A percentile compares a stretch with the other conserved stretches of the same genome.
Evolutionary conservation across 495 filamentous ascomycete species (phyloP).

Genomic region (Opeltia flavorubescens): DNA sequence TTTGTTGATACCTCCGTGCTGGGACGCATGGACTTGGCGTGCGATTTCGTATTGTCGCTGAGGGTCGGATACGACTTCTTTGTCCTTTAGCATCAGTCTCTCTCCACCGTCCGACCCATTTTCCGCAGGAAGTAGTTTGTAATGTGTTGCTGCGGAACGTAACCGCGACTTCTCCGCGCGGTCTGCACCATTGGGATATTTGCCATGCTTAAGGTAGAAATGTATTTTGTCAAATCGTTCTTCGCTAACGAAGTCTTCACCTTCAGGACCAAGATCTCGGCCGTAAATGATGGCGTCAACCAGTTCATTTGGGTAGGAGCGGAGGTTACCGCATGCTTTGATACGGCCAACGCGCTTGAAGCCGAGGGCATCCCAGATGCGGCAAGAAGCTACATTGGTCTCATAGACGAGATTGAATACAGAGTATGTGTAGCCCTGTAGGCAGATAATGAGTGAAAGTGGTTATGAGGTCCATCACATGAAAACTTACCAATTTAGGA

Average conservation of each 20-base stretch:
- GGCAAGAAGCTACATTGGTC: conserved; percentile 87
- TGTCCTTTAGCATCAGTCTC: conserved; percentile 89
- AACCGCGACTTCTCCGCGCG: conserved; percentile 91
- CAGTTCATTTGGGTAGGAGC: conserved; percentile 62
- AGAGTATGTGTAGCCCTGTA: conserved; percentile 78
- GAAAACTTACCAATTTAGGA: conserved; percentile 53
- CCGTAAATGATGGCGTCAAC: conserved; percentile 97
- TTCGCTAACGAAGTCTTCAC: conserved; percentile 83
- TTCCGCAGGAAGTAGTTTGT: conserved; percentile 53
- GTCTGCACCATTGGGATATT: conserved; percentile 87
- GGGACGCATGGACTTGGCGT: conserved; percentile 51
- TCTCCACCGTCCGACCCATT: conserved; percentile 39
- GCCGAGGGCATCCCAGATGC: conserved; percentile 94
- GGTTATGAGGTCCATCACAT: neutral
- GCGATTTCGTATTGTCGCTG: conserved; percentile 88
- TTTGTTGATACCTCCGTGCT: conserved; percentile 96
- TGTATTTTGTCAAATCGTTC: conserved; percentile 98
- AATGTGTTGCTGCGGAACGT: conserved; percentile 86
- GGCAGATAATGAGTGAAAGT: neutral
- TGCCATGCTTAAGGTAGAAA: conserved; percentile 88
- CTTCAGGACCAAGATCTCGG: conserved; percentile 61
- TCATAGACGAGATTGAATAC: conserved; percentile 99
- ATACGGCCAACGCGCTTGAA: conserved; percentile 94
- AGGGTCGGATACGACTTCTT: conserved; percentile 89
- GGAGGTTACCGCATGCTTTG: conserved; percentile 73